phyloP scores from a whole-genome alignment of 805 yeast species.

The Millerago galiae region DNA sequence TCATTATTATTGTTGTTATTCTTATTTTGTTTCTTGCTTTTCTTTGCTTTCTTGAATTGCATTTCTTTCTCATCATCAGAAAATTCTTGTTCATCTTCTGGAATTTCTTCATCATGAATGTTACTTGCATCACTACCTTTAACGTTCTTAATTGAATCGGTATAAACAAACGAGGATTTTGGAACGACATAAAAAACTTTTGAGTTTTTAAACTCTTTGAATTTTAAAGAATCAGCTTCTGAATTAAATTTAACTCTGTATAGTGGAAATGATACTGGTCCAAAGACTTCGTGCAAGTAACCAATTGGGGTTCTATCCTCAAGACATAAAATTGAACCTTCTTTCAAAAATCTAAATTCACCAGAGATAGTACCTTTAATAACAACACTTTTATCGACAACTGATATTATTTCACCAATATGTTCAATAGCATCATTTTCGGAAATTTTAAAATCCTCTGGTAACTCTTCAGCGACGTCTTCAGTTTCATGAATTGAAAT shows the following conservation, averaged over 20 bases:
- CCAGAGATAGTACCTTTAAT: conserved; percentile 73
- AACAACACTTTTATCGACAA: conserved; percentile 68
- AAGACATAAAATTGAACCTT: conserved; percentile 73
- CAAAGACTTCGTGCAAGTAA: conserved; percentile 81
- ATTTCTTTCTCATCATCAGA: conserved; percentile 91
- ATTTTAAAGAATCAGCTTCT: conserved; percentile 41
- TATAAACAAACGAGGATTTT: conserved; percentile 70
- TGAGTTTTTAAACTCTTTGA: conserved; percentile 42
- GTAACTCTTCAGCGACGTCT: conserved; percentile 61
- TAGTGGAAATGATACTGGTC: conserved; percentile 74
- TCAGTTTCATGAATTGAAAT: conserved; percentile 76
- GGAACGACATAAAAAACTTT: conserved; percentile 75
- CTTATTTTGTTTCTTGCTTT: conserved; percentile 4
- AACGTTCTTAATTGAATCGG: conserved; percentile 58
- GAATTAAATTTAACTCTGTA: conserved; percentile 66
- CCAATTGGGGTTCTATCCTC: conserved; percentile 69
- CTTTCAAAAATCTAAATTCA: conserved; percentile 76
- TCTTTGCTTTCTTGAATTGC: conserved; percentile 57
- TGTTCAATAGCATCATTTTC: conserved; percentile 60
- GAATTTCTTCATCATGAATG: conserved; percentile 88
- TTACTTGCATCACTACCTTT: conserved; percentile 96
- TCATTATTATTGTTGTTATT: background rate
- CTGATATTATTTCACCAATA: conserved; percentile 61
- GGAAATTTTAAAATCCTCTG: conserved; percentile 55
- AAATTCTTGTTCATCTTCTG: conserved; percentile 89